Evolutionary conservation across 1,284 basidiomycete genomes (phyloP), one percentile per base, ranked within the genome.

Genomic region (Lignosus rhinocerotis): DNA sequence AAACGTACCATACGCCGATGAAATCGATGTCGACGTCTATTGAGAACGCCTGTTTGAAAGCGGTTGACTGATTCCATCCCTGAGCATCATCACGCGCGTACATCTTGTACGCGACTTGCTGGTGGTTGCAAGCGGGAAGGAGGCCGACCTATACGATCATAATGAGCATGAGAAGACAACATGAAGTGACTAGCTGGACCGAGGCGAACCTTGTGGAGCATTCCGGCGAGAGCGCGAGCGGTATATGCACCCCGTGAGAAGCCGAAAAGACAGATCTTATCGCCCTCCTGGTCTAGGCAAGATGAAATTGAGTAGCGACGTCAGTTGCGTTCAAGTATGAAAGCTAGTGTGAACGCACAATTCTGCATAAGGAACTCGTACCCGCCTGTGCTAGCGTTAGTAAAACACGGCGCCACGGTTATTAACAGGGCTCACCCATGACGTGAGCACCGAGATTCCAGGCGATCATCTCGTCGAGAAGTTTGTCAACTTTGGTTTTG

Each of bases 161-260:
- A 8, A 45, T 21, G 19, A 14, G 25, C 30, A 30, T 25, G 12
- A 12, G 2, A 16, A 4, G 12, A 4, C 6, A 39, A 6, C 1
- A 31, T 14, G 42, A 17, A 16, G 5, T 34, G 19, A 17, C 10
- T 1, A n/a, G 17, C n/a, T 31, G 17, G 14, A 31, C 17, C 6
- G 46, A 4, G 3, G 31, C 50, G 0, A 3, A 73, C 72, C 65
- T 83, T 82, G 65, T 82, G 80, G 17, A 83, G 63, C 80, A 84
- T 84, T 3, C 82, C 82, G 0, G 81, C 82, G 0, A 83, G 67
- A 16, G 79, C 80, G 47, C 69, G 67, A 12, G 72, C 72, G 25
- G 84, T 86, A 64, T 87, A 87, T 38, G 86, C 85, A 2, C 87
- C 87, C 2, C 86, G 79, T 14, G 83, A 86, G 70, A 88, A 89